Conservation (phyloP, 2,329 filamentous ascomycete genomes). For the Aspergillus sp. region DNA sequence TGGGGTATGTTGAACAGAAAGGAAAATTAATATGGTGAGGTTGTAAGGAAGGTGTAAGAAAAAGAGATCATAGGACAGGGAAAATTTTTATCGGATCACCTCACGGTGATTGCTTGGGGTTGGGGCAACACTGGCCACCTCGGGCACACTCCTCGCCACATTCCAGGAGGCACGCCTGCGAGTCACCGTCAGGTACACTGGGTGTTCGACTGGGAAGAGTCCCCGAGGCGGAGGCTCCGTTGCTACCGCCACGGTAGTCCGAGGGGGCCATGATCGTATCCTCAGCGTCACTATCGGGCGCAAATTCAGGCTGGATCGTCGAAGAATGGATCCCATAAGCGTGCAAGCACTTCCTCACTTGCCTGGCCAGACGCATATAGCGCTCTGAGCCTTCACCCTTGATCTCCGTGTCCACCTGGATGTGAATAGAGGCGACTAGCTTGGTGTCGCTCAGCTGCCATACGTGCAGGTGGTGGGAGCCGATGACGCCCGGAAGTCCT, state of each 20-base stretch:
- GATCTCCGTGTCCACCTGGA: slow-evolving; percentile 88
- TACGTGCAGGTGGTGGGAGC: slow-evolving; percentile 93
- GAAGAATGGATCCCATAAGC: slow-evolving; percentile 95
- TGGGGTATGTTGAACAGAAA: background rate
- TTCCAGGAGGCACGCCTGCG: slow-evolving; percentile 48
- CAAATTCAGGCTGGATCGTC: slow-evolving; percentile 91
- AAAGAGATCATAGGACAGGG: background rate
- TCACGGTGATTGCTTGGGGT: slow-evolving; percentile 35
- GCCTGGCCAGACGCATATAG: slow-evolving; percentile 88
- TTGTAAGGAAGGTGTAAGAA: slow-evolving; percentile 9
- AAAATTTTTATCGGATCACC: background rate
- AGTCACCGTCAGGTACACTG: slow-evolving; percentile 41
- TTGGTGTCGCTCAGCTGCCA: slow-evolving; percentile 98
- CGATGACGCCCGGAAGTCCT: slow-evolving; percentile 77
- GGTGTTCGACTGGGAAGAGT: slow-evolving; percentile 36
- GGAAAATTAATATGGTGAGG: background rate
- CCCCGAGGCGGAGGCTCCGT: slow-evolving; percentile 13
- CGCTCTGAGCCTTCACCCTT: slow-evolving; percentile 72
- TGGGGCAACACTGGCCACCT: slow-evolving; percentile 46
- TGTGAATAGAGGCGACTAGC: slow-evolving; percentile 87
- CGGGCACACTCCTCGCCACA: slow-evolving; percentile 49
- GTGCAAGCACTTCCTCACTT: slow-evolving; percentile 84
- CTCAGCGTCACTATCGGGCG: slow-evolving; percentile 39
- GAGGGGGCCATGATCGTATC: slow-evolving; percentile 28
- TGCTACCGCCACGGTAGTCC: slow-evolving; percentile 20